A percentile compares a stretch with the other conserved stretches of the same genome.
Conservation (phyloP, 2,329 filamentous ascomycete genomes). For the Alternaria metachromatica region DNA sequence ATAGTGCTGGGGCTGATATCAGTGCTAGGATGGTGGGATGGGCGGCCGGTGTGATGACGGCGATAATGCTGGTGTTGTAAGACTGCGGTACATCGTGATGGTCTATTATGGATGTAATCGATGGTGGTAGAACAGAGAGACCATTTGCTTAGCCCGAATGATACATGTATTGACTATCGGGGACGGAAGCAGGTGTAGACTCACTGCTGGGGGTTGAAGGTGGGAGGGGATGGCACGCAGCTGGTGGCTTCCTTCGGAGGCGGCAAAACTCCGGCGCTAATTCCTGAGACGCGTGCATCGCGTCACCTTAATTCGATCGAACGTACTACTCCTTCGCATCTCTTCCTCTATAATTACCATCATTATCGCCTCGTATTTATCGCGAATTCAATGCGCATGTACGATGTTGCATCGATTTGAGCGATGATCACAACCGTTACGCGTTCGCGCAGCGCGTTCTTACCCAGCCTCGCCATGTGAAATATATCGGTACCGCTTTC, state of each 20-base stretch:
- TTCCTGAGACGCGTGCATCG: background rate
- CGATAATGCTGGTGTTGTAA: slow-evolving; percentile 2
- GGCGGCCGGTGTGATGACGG: background rate
- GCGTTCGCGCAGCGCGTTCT: background rate
- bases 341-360: background rate
- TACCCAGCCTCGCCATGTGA: background rate
- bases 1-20: background rate
- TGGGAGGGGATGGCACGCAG: background rate
- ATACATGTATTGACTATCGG: background rate
- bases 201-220: background rate
- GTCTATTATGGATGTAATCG: background rate
- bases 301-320: background rate
- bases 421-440: background rate
- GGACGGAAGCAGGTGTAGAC: background rate
- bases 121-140: background rate
- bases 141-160: background rate
- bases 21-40: slow-evolving; percentile 4
- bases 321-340: background rate
- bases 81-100: background rate
- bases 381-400: background rate
- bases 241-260: background rate
- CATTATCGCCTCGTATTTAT: background rate
- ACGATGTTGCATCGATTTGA: background rate
- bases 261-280: background rate
- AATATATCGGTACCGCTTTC: background rate